phyloP scores from a whole-genome alignment of 495 filamentous ascomycete genomes.

The Penicillium paradoxum region DNA sequence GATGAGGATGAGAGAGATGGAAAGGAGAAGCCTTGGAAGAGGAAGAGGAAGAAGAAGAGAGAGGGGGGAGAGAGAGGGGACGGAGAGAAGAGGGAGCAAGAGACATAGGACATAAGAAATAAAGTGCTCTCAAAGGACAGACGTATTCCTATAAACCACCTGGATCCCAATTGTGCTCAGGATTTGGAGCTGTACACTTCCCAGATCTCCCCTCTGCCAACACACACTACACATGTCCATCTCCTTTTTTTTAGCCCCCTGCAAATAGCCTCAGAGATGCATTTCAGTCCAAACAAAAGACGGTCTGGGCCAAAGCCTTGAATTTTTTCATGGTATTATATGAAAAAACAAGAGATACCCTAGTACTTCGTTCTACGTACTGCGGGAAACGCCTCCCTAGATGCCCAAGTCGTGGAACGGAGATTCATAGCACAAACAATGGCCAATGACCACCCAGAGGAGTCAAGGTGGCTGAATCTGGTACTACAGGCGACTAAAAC shows the following conservation, averaged over 20 bases:
- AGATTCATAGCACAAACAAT: conserved; percentile 12
- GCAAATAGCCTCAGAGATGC: conserved; percentile 11
- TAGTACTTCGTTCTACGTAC: not conserved
- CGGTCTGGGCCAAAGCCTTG: not conserved
- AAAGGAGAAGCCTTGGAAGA: not conserved
- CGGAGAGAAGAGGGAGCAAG: not conserved
- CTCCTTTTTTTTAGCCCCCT: conserved; percentile 5
- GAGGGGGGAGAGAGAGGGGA: not conserved
- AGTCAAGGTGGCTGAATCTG: conserved; percentile 18
- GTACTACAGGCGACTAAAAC: conserved; percentile 15
- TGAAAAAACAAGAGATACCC: not conserved
- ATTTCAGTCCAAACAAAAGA: conserved; percentile 13
- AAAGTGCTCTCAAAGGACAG: not conserved
- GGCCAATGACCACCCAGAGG: conserved; percentile 12
- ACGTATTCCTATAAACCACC: not conserved
- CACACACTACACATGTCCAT: conserved; percentile 14
- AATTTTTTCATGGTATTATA: conserved; percentile 3
- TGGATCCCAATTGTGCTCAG: conserved; percentile 7
- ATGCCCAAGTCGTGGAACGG: conserved; percentile 19
- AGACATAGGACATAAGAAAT: conserved; percentile 7
- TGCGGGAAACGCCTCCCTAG: conserved; percentile 4
- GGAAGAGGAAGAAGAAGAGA: not conserved
- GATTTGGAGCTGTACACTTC: conserved; percentile 22
- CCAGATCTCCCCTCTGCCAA: conserved; percentile 7
- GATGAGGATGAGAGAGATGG: no score